Evolutionary conservation across 495 filamentous ascomycete genomes (phyloP).

Genomic region (Hypomontagnella submonticulosa): DNA sequence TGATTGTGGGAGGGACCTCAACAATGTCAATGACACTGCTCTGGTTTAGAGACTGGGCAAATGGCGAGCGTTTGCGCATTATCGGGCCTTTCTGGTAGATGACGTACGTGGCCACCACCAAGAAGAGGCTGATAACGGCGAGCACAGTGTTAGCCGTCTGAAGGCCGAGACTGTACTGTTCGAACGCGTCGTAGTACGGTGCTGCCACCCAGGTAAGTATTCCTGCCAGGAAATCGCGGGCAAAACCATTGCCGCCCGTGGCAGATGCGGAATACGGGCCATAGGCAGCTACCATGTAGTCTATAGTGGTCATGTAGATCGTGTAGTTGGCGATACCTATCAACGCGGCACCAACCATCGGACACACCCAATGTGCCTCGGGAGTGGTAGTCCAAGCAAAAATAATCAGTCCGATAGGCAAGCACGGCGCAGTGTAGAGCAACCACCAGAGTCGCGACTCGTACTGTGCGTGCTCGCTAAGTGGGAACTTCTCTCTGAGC

Average conservation of each 20-base stretch:
- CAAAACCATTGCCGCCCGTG: slow-evolving; percentile 75
- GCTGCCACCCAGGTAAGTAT: slow-evolving; percentile 76
- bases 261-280: slow-evolving; percentile 82
- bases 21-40: not conserved
- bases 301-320: slow-evolving; percentile 83
- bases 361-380: slow-evolving; percentile 69
- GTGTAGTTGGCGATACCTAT: slow-evolving; percentile 76
- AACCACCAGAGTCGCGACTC: slow-evolving; percentile 69
- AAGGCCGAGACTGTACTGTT: slow-evolving; percentile 54
- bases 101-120: slow-evolving; percentile 77
- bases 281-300: slow-evolving; percentile 85
- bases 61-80: slow-evolving; percentile 76
- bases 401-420: slow-evolving; percentile 74
- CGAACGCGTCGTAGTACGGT: slow-evolving; percentile 75
- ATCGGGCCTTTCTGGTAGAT: slow-evolving; percentile 80
- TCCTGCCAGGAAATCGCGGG: slow-evolving; percentile 86
- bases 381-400: slow-evolving; percentile 75
- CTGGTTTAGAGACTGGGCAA: slow-evolving; percentile 71
- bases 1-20: not conserved
- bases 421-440: slow-evolving; percentile 72
- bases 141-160: slow-evolving; percentile 79
- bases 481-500: slow-evolving; percentile 59
- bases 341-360: slow-evolving; percentile 66
- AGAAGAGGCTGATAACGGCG: slow-evolving; percentile 70
- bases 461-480: slow-evolving; percentile 69